A percentile compares a stretch with the other conserved stretches of the same genome.
phyloP scores from a whole-genome alignment of 2,329 filamentous ascomycete species.

The Clonostachys rosea region DNA sequence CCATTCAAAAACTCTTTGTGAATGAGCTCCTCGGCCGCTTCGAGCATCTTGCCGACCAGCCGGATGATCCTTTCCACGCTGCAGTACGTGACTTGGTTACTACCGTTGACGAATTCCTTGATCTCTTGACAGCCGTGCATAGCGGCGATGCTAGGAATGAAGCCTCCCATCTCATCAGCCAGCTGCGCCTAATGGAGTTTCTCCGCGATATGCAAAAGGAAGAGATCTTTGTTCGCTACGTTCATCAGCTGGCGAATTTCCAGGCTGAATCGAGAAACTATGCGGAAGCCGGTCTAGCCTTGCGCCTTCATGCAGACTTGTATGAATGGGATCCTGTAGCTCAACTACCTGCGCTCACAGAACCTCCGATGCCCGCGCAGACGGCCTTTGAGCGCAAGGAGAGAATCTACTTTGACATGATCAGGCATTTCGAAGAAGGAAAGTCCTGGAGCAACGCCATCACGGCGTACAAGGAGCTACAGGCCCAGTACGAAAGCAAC shows the following conservation, averaged over 20 bases:
- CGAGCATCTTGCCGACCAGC: conserved; percentile 58
- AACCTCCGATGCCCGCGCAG: conserved; percentile 77
- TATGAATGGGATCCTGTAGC: conserved; percentile 83
- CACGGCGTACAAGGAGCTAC: conserved; percentile 83
- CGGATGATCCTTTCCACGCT: conserved; percentile 68
- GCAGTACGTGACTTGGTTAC: conserved; percentile 75
- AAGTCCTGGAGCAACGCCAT: conserved; percentile 89
- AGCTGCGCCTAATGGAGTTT: conserved; percentile 90
- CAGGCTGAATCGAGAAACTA: conserved; percentile 74
- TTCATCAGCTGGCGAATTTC: conserved; percentile 80
- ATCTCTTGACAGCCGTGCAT: conserved; percentile 86
- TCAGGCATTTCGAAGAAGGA: conserved; percentile 92
- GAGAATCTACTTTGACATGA: conserved; percentile 87
- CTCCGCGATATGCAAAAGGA: conserved; percentile 95
- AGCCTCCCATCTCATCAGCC: conserved; percentile 80
- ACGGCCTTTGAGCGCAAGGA: conserved; percentile 91
- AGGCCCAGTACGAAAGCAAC: conserved; percentile 85
- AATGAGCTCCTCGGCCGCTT: conserved; percentile 80
- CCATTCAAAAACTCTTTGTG: conserved; percentile 90
- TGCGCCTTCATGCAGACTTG: conserved; percentile 86
- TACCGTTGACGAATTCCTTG: conserved; percentile 85
- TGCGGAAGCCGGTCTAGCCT: conserved; percentile 82
- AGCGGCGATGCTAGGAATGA: conserved; percentile 70
- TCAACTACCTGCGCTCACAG: conserved; percentile 59
- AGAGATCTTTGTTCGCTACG: conserved; percentile 93